phyloP scores from a whole-genome alignment of 2,329 filamentous ascomycete genomes.

The Claviceps pusilla region DNA sequence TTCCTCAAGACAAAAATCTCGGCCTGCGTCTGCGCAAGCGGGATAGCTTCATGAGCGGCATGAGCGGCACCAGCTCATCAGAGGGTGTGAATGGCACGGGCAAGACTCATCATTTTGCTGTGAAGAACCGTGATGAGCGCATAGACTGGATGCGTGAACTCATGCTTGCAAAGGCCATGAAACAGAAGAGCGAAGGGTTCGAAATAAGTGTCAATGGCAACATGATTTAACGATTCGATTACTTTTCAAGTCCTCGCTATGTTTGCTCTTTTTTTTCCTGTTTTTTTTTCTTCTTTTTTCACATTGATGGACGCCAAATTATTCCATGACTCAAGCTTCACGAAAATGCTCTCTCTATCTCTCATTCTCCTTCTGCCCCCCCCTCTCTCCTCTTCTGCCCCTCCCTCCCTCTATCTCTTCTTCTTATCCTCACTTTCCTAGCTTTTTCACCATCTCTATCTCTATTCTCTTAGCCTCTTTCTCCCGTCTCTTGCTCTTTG shows the following conservation, averaged over 20 bases:
- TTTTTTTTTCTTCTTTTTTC: neutral
- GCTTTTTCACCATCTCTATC: too few relatives aligned
- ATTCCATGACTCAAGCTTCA: too few relatives aligned
- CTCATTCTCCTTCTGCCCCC: too few relatives aligned
- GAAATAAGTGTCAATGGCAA: conserved; percentile 71
- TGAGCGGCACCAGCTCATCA: conserved; percentile 16
- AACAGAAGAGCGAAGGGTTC: conserved; percentile 70
- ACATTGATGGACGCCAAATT: too few relatives aligned
- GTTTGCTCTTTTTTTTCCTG: too few relatives aligned
- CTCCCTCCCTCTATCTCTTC: too few relatives aligned
- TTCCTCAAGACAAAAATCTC: conserved; percentile 48
- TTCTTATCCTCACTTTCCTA: too few relatives aligned
- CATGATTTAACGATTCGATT: conserved; percentile 34
- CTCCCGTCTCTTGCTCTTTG: too few relatives aligned
- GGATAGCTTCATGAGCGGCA: conserved; percentile 28
- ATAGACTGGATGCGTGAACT: conserved; percentile 96
- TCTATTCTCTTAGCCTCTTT: neutral
- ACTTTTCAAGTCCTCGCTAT: neutral
- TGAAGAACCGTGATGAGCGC: conserved; percentile 70
- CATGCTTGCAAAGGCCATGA: conserved; percentile 78
- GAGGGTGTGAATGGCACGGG: conserved; percentile 45
- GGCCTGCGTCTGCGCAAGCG: conserved; percentile 38
- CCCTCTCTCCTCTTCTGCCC: too few relatives aligned
- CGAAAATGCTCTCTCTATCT: too few relatives aligned
- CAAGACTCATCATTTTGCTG: conserved; percentile 90